Evolutionary conservation across 306 rosid species (phyloP), one percentile per base, ranked within the genome.

Genomic region (Citrullus mucosospermus): DNA sequence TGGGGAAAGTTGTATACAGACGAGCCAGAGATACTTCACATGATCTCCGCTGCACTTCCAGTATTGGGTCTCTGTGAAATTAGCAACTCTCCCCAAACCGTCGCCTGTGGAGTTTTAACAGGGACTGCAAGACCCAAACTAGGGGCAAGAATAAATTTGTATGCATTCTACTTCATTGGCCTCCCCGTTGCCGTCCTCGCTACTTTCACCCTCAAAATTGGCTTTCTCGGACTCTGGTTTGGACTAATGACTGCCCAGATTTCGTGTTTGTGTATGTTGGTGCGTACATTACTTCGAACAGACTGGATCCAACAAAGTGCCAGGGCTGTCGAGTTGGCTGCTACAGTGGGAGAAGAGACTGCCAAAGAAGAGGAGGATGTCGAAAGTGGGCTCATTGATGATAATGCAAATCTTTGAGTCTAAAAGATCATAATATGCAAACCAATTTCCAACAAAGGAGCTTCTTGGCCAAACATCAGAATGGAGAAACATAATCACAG

Each of bases 61-160:
- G 34, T 94, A n/a, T 25, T 94, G 70, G 98, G 98, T 14, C 60
- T 94, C 46, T 90, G 96, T 78, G 97, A 94, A 81, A 57, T 92
- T 6, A 85, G 88, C 48, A 94, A 94, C 80, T 87, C 93, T 81
- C 85, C 98, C 9, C 97, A 94, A 74, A 94, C 98, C 6, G 96
- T 85, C 1, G 91, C 96, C 1, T 90, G 95, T 54, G 97, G 98
- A 69, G 88, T 94, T 2, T 80, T 94, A 30, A 67, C 88, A 2
- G 98, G 95, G 18, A 92, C 92, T 0, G 96, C 97, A 6, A 79
- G 97, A 6, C 96, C 98, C 48, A 84, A 87, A 18, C 58, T 88
- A 56, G 98, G 98, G 18, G 98, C 97, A 1, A 87, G 88, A 56
- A 92, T 92, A 60, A 94, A 94, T 75, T 70, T 94, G 85, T 89